Evolutionary conservation across 2,329 filamentous ascomycete genomes (phyloP).

Genomic region (Talaromyces sp.): DNA sequence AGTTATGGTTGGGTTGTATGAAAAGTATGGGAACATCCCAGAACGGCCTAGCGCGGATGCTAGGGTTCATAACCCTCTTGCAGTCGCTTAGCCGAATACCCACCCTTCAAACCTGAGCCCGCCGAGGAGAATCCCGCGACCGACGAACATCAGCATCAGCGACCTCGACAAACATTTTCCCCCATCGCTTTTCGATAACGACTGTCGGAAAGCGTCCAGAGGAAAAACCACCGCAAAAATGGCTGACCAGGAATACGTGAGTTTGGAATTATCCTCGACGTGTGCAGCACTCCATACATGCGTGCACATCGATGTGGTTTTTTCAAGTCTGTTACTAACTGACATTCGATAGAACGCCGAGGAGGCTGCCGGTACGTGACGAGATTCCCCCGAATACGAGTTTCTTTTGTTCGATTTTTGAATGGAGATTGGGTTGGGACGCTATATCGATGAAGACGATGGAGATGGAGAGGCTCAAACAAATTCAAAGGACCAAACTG

Average conservation of each 20-base stretch:
- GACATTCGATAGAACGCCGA: slow-evolving; percentile 70
- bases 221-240: slow-evolving; percentile 57
- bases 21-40: slow-evolving; percentile 10
- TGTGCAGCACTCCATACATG: not conserved
- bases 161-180: slow-evolving; percentile 31
- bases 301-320: not conserved
- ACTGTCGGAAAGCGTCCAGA: slow-evolving; percentile 40
- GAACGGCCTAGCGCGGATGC: slow-evolving; percentile 21
- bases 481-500: slow-evolving; percentile 24
- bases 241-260: slow-evolving; percentile 85
- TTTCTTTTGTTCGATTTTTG: not conserved
- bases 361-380: slow-evolving; percentile 73
- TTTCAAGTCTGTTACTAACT: slow-evolving; percentile 25
- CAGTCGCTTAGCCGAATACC: slow-evolving; percentile 40
- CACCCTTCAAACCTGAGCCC: slow-evolving; percentile 25
- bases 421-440: not conserved
- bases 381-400: not conserved
- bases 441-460: slow-evolving; percentile 13
- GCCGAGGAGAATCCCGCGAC: slow-evolving; percentile 21
- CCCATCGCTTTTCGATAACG: slow-evolving; percentile 40
- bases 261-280: slow-evolving; percentile 37
- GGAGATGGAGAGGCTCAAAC: slow-evolving; percentile 10
- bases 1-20: not conserved
- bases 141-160: slow-evolving; percentile 30
- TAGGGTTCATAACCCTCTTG: slow-evolving; percentile 37